Conservation (phyloP, 2,329 filamentous ascomycete genomes). For the Fusarium pininemorale region DNA sequence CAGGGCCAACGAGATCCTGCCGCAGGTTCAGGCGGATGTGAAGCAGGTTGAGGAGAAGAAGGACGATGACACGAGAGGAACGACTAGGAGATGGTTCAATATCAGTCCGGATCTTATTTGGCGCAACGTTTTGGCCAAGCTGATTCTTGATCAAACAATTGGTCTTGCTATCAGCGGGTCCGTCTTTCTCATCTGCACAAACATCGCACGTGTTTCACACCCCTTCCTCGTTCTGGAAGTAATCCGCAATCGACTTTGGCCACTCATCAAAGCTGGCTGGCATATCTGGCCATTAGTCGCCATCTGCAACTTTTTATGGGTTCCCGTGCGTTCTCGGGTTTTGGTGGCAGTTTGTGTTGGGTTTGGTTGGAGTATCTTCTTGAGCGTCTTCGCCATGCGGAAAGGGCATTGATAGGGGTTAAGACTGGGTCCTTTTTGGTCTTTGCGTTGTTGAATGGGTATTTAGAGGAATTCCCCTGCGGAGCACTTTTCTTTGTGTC, state of each 20-base stretch:
- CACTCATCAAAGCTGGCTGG: conserved; percentile 49
- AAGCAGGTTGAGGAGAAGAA: conserved; percentile 37
- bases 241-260: conserved; percentile 42
- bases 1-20: conserved; percentile 33
- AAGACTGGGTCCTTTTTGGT: not conserved
- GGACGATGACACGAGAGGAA: conserved; percentile 29
- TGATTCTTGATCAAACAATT: conserved; percentile 50
- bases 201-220: conserved; percentile 44
- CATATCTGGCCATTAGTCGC: conserved; percentile 50
- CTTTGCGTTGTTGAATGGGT: not conserved
- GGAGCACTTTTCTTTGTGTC: conserved; percentile 21
- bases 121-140: conserved; percentile 47
- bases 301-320: conserved; percentile 49
- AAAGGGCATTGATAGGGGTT: not conserved
- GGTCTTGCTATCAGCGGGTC: conserved; percentile 48
- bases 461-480: conserved; percentile 4
- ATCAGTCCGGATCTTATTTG: conserved; percentile 45
- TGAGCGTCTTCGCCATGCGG: conserved; percentile 47
- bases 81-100: conserved; percentile 22
- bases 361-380: conserved; percentile 51
- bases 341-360: conserved; percentile 49
- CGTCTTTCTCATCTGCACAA: conserved; percentile 49
- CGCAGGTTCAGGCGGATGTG: conserved; percentile 27
- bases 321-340: conserved; percentile 49
- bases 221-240: conserved; percentile 40